phyloP scores from a whole-genome alignment of 768 basidiomycete species.

The Fomitopsis pulvina region DNA sequence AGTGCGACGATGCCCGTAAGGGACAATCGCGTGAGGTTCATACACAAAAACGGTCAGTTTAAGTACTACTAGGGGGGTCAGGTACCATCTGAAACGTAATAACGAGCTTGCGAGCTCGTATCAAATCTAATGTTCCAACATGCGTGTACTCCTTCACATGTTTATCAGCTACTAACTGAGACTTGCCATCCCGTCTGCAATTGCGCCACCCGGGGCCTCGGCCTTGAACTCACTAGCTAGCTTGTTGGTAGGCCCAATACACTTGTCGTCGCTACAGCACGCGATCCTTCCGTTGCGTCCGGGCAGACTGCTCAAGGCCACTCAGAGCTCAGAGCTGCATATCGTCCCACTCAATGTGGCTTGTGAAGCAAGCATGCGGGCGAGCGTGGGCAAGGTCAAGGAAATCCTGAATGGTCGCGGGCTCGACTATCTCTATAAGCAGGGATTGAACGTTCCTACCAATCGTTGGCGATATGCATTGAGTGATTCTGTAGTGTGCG shows the following conservation, averaged over 20 bases:
- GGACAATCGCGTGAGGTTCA: too few species aligned
- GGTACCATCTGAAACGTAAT: too few species aligned
- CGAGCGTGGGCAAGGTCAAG: conserved; percentile 14
- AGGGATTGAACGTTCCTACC: conserved; percentile 24
- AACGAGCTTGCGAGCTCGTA: too few species aligned
- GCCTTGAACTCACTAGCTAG: conserved; percentile 22
- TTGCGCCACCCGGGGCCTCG: conserved; percentile 26
- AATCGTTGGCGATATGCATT: not conserved
- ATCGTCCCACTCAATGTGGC: conserved; percentile 26
- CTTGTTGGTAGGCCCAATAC: conserved; percentile 15
- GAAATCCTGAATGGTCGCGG: conserved; percentile 22
- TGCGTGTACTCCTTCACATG: not conserved
- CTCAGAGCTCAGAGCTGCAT: conserved; percentile 24
- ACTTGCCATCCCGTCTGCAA: not conserved
- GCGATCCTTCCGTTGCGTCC: conserved; percentile 18
- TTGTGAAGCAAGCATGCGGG: conserved; percentile 20
- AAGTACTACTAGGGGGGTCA: too few species aligned
- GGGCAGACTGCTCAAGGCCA: conserved; percentile 12
- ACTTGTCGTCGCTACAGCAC: conserved; percentile 24
- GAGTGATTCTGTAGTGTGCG: conserved; percentile 1
- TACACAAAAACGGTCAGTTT: too few species aligned
- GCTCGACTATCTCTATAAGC: conserved; percentile 34
- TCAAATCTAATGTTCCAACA: too few species aligned
- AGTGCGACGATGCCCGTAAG: too few species aligned
- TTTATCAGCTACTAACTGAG: not conserved